A percentile compares a stretch with the other conserved stretches of the same genome.
Conservation (phyloP, 83 land plant genomes). For the Picea engelmannii region DNA sequence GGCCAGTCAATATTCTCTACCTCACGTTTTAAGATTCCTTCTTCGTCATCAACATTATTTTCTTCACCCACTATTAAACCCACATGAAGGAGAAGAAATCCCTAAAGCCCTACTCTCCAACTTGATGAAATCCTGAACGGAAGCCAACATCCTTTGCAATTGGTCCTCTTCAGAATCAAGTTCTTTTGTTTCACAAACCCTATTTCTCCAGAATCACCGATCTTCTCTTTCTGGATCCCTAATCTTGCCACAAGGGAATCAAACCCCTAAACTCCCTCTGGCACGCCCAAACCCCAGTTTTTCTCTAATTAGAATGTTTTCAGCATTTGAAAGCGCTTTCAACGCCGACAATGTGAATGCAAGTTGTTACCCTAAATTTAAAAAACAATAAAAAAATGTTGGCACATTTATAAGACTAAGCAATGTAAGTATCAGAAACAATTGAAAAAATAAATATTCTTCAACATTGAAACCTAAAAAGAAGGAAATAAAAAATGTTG, state of each 20-base stretch:
- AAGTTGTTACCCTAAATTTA: not conserved
- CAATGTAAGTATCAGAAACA: too few relatives aligned
- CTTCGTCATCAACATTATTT: not conserved
- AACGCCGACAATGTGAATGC: not conserved
- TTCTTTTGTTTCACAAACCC: not conserved
- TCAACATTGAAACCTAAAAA: too few relatives aligned
- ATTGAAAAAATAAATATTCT: too few relatives aligned
- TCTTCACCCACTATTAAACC: not conserved
- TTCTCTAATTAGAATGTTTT: not conserved
- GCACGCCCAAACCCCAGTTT: not conserved
- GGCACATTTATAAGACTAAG: too few relatives aligned
- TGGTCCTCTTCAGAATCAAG: constrained; percentile 2
- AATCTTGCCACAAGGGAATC: not conserved
- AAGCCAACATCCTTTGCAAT: not conserved
- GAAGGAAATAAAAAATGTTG: too few relatives aligned
- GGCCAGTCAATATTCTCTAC: constrained; percentile 14
- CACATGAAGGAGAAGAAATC: not conserved
- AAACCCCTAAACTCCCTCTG: not conserved
- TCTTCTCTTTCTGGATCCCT: not conserved
- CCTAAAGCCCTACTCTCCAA: not conserved
- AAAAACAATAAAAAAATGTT: too few relatives aligned
- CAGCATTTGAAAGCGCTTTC: not conserved
- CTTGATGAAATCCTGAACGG: not conserved
- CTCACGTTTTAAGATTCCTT: not conserved
- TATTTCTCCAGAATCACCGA: not conserved